Evolutionary conservation across 306 rosid genomes (phyloP), one percentile per base, ranked within the genome.

Genomic region (Cicer chorassanicum): DNA sequence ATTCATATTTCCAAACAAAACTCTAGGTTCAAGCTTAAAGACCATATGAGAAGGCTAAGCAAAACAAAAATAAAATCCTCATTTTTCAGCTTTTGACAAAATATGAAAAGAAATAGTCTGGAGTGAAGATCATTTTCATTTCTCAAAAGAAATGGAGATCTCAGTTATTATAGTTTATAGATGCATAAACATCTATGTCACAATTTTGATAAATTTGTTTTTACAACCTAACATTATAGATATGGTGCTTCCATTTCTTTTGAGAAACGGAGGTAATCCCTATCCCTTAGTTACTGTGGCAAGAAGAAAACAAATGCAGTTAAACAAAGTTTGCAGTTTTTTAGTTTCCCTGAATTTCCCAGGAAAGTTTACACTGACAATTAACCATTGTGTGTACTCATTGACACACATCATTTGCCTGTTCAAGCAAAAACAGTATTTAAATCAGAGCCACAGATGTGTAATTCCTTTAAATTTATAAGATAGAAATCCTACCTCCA

Each of bases 401-500:
- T 16, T 36, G 53, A 16, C 16, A 42, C 68, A 45, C 56, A 36
- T 53, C 36, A 65, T 56, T 65, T 65, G 48, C 49, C 16, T 73
- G 39, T 21, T 16, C 42, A 34, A 21, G 69, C 10, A 63, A 48
- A 65, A 77, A 34, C 4, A 13, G 65, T 29, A 21, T 48, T 9
- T 44, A 19, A 64, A 75, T 75, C 62, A 44, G 40, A 49, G 65
- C 19, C 18, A 48, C 21, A 9, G 13, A 67, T 77, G 60, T 9
- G 76, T 63, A 75, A 60, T 56, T 42, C 36, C 29, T 74, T 64
- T 8, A 8, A 40, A 42, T 44, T n/a, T 21, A 16, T 74, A 49
- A 61, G 81, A 53, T 42, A 44, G 43, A 78, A 70, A 73, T 65
- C 87, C 67, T 79, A 94, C 96, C 99, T 80, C 91, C 87, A 9